phyloP scores from a whole-genome alignment of 2,329 filamentous ascomycete species.

The Penicillium glabrum region DNA sequence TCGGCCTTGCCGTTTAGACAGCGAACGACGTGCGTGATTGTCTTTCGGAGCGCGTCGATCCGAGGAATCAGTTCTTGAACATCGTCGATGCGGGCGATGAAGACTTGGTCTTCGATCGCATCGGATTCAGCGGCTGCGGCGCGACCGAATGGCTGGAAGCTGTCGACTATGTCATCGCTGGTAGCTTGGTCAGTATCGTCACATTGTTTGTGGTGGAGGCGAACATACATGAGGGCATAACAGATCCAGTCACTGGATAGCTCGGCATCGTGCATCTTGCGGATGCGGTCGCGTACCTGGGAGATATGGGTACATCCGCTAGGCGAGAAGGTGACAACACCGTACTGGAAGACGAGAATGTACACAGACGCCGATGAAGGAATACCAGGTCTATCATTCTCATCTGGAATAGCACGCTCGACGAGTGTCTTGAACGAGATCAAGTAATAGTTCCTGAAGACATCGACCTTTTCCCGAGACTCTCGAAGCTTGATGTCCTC shows the following conservation, averaged over 20 bases:
- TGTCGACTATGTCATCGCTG: slow-evolving; percentile 94
- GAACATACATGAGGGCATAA: slow-evolving; percentile 84
- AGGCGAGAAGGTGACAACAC: slow-evolving; percentile 90
- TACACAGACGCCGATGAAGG: slow-evolving; percentile 92
- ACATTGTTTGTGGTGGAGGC: too few relatives aligned
- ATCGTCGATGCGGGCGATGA: slow-evolving; percentile 84
- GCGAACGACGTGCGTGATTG: slow-evolving; percentile 85
- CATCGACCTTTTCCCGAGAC: slow-evolving; percentile 93
- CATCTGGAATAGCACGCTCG: slow-evolving; percentile 64
- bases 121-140: slow-evolving; percentile 84
- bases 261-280: slow-evolving; percentile 84
- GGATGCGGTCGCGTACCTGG: slow-evolving; percentile 84
- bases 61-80: slow-evolving; percentile 79
- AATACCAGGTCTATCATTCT: slow-evolving; percentile 68
- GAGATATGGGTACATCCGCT: slow-evolving; percentile 77
- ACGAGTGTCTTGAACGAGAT: slow-evolving; percentile 90
- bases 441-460: slow-evolving; percentile 96
- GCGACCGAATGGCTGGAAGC: slow-evolving; percentile 81
- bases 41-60: slow-evolving; percentile 86
- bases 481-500: slow-evolving; percentile 95
- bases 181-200: background rate
- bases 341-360: slow-evolving; percentile 91
- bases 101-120: slow-evolving; percentile 91
- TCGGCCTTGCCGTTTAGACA: slow-evolving; percentile 92
- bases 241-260: slow-evolving; percentile 97